Percentiles rank a stretch among this genome's conserved stretches.
phyloP scores from a whole-genome alignment of 2,329 filamentous ascomycete genomes.

The Mariannaea sp. region DNA sequence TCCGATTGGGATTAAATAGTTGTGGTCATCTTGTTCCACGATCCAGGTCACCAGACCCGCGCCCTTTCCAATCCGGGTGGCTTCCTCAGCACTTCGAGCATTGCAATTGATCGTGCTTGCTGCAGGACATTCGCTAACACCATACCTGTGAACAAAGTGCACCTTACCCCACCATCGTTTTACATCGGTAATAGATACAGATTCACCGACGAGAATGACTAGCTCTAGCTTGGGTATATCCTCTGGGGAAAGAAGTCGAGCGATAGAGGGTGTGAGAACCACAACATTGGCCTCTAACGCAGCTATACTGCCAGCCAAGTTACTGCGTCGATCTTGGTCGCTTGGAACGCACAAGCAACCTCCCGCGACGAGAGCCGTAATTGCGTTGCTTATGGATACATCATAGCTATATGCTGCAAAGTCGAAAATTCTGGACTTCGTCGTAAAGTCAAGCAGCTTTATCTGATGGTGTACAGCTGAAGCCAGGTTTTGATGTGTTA shows the following conservation, averaged over 20 bases:
- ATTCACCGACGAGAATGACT: slow-evolving; percentile 13
- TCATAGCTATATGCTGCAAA: slow-evolving; percentile 13
- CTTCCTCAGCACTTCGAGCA: neutral
- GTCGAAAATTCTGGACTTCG: neutral
- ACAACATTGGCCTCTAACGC: neutral
- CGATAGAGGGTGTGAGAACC: slow-evolving; percentile 15
- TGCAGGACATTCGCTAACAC: slow-evolving; percentile 8
- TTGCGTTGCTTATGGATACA: neutral
- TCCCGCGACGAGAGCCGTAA: slow-evolving; percentile 1
- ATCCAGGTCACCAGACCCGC: slow-evolving; percentile 33
- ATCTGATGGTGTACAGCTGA: neutral
- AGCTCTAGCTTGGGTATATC: slow-evolving; percentile 3
- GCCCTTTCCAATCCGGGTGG: slow-evolving; percentile 2
- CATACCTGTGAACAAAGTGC: slow-evolving; percentile 6
- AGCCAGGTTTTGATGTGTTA: neutral
- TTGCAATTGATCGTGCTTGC: neutral
- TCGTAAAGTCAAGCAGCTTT: neutral
- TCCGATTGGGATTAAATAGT: slow-evolving; percentile 37
- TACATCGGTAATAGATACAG: neutral
- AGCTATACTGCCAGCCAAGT: neutral
- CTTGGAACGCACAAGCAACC: slow-evolving; percentile 15
- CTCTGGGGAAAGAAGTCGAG: neutral
- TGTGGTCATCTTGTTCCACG: slow-evolving; percentile 34
- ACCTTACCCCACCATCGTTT: neutral
- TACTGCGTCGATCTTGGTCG: neutral